Evolutionary conservation across 768 basidiomycete genomes (phyloP), one percentile per base, ranked within the genome.

Genomic region (Pholiota molesta): DNA sequence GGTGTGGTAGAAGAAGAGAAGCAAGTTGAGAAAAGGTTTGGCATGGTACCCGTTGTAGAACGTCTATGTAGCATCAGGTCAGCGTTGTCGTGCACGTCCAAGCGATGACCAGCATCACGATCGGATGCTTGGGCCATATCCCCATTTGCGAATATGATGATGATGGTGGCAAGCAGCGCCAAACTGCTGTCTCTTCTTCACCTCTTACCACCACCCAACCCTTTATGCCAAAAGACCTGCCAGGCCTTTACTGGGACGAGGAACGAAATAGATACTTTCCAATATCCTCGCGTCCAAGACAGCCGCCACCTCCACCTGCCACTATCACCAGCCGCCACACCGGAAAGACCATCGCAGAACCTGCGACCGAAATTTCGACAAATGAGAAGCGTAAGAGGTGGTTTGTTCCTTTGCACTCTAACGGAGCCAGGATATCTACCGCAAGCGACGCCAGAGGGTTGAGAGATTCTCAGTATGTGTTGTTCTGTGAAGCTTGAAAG

Each of bases 201-300:
- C 37, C 26, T 57, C 29, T 17, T 29, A 57, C 52, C 45, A 57
- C 35, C 58, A 56, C 31, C 21, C 5, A 31, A 29, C 39, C 33
- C 21, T 53, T 59, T 52, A 85, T 85, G 83, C 79, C 82, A 55
- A 75, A 69, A 59, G 74, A 82, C 13, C 76, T 87, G 11, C 84
- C 86, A 54, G 87, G 87, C 1, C 72, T 87, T 55, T 84, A 83
- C 68, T 89, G 80, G 75, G 86, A 89, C 67, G 68, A 75, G 61
- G 68, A 69, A 35, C 74, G 71, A 58, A 81, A 83, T 42, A 79
- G 87, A 10, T 88, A 89, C 69, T 89, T 87, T 65, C 83, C 87
- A 23, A 35, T 80, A 13, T 77, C 81, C 23, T 81, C 81, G 1
- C 75, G 72, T 40, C 79, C 75, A 40, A 72, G 70, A 57, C 49